Base-by-base conservation (phyloP, 345 rosid species). In the Brassica cretica region DNA sequence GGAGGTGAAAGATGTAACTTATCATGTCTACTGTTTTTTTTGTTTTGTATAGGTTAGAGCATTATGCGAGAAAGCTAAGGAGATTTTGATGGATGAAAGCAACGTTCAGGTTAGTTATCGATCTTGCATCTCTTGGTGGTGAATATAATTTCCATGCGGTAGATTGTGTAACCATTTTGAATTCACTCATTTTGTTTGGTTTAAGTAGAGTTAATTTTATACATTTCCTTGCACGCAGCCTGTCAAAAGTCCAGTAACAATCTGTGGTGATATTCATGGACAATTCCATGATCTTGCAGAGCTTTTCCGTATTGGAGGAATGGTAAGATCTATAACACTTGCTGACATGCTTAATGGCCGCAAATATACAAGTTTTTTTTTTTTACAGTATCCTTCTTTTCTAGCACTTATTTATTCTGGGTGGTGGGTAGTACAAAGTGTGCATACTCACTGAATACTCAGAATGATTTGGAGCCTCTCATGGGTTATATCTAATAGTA, bases 261-360 rank as follows among this genome's bases (percentile, higher is more conserved):
- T 96, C 66, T 96, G 98, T 72, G 99, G 99, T 27, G 99, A 96
- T 81, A 96, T 96, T 81, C 99, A 96, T 76, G 98, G 98, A 77
- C 97, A 96, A 79, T 96, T 96, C 85, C 99, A 96, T 87, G 99
- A 96, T 84, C 99, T 96, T 80, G 96, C 97, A 12, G 99, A 96
- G 85, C 99, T 96, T 79, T 96, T 96, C 87, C 94, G 91, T 53
- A 93, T 93, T 67, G 98, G 99, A 29, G 97, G 99, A 80, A 89
- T 88, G 97, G 99, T 95, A 88, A 73, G 68, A 11, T 61, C 41
- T 71, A 7, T 53, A 62, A 14, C n/a, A 14, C 68, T 55, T 56
- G 6, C 55, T 68, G 25, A 74, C 6, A 70, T 70, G 32, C 35
- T 66, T 15, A 65, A 14, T 70, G 12, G 24, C 49, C 63, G 25